These are phyloP conservation scores for Pseudomonodictys pantanalensis DNA, from an alignment of 495 filamentous ascomycete genomes.

Conservation along the genomic window DNA sequence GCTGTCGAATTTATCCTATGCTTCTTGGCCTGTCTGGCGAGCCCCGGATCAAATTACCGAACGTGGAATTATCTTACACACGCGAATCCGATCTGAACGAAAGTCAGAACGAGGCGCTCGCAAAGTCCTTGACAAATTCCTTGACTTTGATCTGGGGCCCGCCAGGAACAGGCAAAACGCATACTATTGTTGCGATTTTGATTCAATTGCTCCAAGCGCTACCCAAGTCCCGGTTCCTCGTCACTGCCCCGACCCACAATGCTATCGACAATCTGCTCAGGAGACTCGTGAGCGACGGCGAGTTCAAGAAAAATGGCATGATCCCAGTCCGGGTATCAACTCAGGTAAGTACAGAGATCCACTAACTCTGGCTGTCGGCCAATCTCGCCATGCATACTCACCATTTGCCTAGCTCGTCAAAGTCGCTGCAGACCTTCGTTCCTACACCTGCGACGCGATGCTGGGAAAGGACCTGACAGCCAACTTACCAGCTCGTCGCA, in stretches of 20 bases:
- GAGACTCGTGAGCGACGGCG: constrained; percentile 39
- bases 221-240: constrained; percentile 41
- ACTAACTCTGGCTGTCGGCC: no score
- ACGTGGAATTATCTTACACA: constrained; percentile 5
- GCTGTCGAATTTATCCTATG: constrained; percentile 40
- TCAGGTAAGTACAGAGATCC: constrained; percentile 49
- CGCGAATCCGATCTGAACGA: constrained; percentile 39
- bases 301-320: constrained; percentile 2
- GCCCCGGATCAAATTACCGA: constrained; percentile 4
- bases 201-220: constrained; percentile 38
- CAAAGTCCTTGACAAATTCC: constrained; percentile 38
- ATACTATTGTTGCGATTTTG: constrained; percentile 50
- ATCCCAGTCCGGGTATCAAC: constrained; percentile 47
- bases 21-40: constrained; percentile 32
- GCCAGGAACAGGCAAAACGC: constrained; percentile 54
- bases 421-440: constrained; percentile 43
- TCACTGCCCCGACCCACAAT: constrained; percentile 53
- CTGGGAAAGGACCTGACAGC: constrained; percentile 47
- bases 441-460: constrained; percentile 52
- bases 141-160: constrained; percentile 53
- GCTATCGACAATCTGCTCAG: constrained; percentile 54
- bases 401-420: constrained; percentile 42
- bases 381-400: no score
- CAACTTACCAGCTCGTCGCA: constrained; percentile 37
- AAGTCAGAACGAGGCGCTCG: constrained; percentile 48